Evolutionary conservation across 257 asterid genomes (phyloP).

Genomic region (Petunia axillaris): DNA sequence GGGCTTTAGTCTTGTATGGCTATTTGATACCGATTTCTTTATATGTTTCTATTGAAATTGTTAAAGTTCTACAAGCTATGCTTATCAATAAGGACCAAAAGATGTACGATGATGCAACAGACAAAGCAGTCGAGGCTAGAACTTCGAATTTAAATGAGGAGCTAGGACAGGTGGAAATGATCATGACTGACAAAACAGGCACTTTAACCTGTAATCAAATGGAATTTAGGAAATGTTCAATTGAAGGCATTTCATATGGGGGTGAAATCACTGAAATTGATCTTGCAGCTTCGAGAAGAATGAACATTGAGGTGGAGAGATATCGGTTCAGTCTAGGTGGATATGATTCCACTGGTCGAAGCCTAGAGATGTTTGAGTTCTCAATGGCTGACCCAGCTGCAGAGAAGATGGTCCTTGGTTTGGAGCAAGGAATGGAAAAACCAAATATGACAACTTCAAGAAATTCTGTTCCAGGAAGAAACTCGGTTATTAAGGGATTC

Average conservation of each 20-base stretch:
- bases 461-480: slow-evolving; percentile 33
- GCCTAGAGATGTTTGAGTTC: slow-evolving; percentile 65
- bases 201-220: slow-evolving; percentile 94
- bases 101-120: slow-evolving; percentile 87
- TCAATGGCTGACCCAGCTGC: slow-evolving; percentile 57
- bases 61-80: slow-evolving; percentile 87
- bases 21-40: slow-evolving; percentile 94
- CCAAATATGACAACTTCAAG: slow-evolving; percentile 30
- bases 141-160: slow-evolving; percentile 95
- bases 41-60: slow-evolving; percentile 89
- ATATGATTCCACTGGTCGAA: slow-evolving; percentile 56
- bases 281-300: slow-evolving; percentile 86
- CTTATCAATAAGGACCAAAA: slow-evolving; percentile 78
- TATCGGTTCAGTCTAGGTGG: slow-evolving; percentile 59
- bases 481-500: slow-evolving; percentile 61
- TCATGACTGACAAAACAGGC: slow-evolving; percentile 94
- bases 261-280: slow-evolving; percentile 82
- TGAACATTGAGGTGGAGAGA: slow-evolving; percentile 62
- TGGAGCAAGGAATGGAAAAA: slow-evolving; percentile 35
- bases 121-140: slow-evolving; percentile 90
- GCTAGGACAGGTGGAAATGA: slow-evolving; percentile 87
- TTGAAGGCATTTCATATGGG: slow-evolving; percentile 83
- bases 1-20: slow-evolving; percentile 88
- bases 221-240: slow-evolving; percentile 96
- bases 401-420: slow-evolving; percentile 51